Evolutionary conservation across 2,329 filamentous ascomycete genomes (phyloP), one percentile per base, ranked within the genome.

Genomic region (Phialophora verrucosa): DNA sequence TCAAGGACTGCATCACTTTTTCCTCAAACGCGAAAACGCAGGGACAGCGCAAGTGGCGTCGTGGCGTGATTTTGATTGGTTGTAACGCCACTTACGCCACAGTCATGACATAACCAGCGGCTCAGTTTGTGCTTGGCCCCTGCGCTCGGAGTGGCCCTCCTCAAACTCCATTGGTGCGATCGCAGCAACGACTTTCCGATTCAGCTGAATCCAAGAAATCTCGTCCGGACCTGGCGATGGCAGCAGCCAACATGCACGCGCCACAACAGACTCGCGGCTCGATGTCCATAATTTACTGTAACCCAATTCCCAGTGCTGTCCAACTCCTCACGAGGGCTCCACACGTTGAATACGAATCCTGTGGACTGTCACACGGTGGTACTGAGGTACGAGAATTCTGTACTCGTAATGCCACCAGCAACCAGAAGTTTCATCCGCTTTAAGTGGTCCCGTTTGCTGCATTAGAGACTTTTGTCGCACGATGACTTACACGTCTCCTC

Each of bases 1-100:
- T 60, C 62, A 51, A 62, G 14, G 10, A 59, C 44, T 38, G 29
- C 59, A 35, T 61, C 59, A 54, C 17, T 42, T 61, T 44, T 53
- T 11, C 47, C 29, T 20, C 32, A 17, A 12, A 3, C 23, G 17
- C 27, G 1, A 29, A n/a, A 14, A 29, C 3, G 12, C 29, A 32
- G 53, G 53, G 25, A 31, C 53, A 1, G 29, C n/a, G 25, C 29
- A 32, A 20, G 29, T 27, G 53, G 53, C 53, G 53, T 20, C 12
- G 4, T 17, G 1, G 12, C 0, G 4, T 25, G n/a, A 4, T 1
- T 23, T 6, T 32, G 25, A 20, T 55, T 31, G 53, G 53, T 11
- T 29, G 53, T 3, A 20, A 20, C 5, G n/a, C 53, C 14, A 11
- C 17, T 14, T 55, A 32, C 53, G 53, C 53, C 53, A 55, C 53